These are phyloP conservation scores for Wallacemonas sp. DNA, from an alignment of 208 protist species.

Conservation along the genomic window DNA sequence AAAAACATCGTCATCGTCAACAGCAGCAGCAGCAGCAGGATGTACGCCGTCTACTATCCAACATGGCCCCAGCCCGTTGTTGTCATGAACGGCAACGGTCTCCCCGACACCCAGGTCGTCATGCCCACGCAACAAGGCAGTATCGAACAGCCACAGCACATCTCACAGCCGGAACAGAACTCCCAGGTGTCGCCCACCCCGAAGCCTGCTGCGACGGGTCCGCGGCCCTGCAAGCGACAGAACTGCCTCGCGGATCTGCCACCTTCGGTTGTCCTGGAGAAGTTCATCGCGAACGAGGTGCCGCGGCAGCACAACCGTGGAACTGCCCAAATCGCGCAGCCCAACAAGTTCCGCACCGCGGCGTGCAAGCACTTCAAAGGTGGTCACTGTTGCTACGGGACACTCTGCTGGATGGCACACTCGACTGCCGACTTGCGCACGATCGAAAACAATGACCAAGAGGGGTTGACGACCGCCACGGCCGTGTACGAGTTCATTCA, in stretches of 20 bases:
- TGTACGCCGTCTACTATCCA: too few relatives aligned
- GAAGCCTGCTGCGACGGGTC: too few relatives aligned
- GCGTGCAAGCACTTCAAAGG: not conserved
- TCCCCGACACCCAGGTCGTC: too few relatives aligned
- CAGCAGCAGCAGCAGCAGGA: too few relatives aligned
- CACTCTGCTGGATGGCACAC: constrained; percentile 11
- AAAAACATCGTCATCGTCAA: too few relatives aligned
- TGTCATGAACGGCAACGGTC: too few relatives aligned
- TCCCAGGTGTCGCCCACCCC: too few relatives aligned
- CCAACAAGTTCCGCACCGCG: constrained; percentile 4
- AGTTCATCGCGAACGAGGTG: not conserved
- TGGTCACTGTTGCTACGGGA: constrained; percentile 7
- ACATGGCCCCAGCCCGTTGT: too few relatives aligned
- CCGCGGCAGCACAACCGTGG: constrained; percentile 2
- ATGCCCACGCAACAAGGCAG: too few relatives aligned
- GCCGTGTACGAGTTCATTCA: not conserved
- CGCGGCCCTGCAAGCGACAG: not conserved
- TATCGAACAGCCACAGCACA: too few relatives aligned
- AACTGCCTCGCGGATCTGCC: not conserved
- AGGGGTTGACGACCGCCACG: not conserved
- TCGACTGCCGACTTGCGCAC: not conserved
- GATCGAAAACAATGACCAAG: not conserved
- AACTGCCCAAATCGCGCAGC: not conserved
- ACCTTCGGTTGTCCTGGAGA: not conserved
- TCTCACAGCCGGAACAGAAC: too few relatives aligned